Evolutionary conservation across 2,329 filamentous ascomycete genomes (phyloP), one percentile per base, ranked within the genome.

Genomic region (Capronia epimyces): DNA sequence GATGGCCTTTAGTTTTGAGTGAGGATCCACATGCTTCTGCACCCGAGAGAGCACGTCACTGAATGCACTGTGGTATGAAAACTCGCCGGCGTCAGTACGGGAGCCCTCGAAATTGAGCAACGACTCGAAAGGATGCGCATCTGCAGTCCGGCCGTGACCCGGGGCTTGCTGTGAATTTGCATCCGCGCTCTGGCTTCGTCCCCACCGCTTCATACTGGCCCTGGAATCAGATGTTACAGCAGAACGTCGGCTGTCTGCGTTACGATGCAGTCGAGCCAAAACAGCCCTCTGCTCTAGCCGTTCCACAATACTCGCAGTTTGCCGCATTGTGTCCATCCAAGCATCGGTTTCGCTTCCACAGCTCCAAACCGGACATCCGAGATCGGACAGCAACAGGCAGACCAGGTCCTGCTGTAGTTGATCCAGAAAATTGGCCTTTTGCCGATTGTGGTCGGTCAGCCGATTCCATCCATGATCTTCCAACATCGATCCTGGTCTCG

Each of bases 341-440:
- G 76, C 76, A 66, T 97, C 93, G 0, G 91, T 97, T 71, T 98
- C 93, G 36, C 89, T 95, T 2, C 93, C 93, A 44, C 80, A 81
- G n/a, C 83, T 82, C 67, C 94, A 93, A 1, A 96, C 84, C 24
- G 88, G 80, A 34, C 84, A 89, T 4, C 90, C 89, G 3, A 97
- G 75, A 65, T 98, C 93, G 43, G 91, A 97, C 21, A 97, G 72
- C 1, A 97, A 71, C 15, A 98, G 75, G 57, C 89, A 90, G 1
- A 85, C 91, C 32, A 97, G 71, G 0, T 83, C 86, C 64, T 90
- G 86, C 60, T 84, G 84, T 24, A 95, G 73, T 24, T 89, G 84
- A 6, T 80, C 75, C 47, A 95, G 72, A 67, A 96, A 95, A n/a
- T 76, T 78, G 2, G 80, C 75, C 70, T 93, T 94, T 39, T 82